phyloP scores from a whole-genome alignment of 2,329 filamentous ascomycete genomes.

The Pezicula radicicola region DNA sequence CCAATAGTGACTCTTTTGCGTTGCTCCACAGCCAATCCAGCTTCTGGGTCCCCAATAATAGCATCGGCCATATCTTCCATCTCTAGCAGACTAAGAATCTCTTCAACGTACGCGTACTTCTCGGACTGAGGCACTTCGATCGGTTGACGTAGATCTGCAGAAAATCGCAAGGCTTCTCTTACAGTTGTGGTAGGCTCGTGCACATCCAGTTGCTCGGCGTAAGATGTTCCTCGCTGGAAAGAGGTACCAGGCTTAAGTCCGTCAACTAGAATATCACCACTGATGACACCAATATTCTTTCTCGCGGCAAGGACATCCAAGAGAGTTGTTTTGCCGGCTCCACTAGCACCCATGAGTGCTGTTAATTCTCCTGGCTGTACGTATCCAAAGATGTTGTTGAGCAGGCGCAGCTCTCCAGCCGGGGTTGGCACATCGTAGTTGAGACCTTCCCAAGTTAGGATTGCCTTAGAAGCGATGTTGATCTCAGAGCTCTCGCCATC shows the following conservation, averaged over 20 bases:
- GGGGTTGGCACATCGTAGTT: constrained; percentile 68
- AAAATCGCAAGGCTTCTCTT: constrained; percentile 64
- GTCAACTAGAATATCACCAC: constrained; percentile 61
- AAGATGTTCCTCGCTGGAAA: constrained; percentile 62
- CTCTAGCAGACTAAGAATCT: constrained; percentile 61
- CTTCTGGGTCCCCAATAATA: constrained; percentile 58
- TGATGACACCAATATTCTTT: constrained; percentile 63
- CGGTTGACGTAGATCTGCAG: constrained; percentile 60
- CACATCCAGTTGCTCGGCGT: constrained; percentile 64
- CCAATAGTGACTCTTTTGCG: constrained; percentile 65
- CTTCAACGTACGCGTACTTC: constrained; percentile 64
- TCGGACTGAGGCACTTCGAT: constrained; percentile 53
- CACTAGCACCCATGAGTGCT: constrained; percentile 60
- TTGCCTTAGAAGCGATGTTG: constrained; percentile 55
- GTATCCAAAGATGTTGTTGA: constrained; percentile 60
- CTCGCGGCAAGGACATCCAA: constrained; percentile 61
- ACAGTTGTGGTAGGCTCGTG: constrained; percentile 62
- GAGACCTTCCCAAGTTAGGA: constrained; percentile 85
- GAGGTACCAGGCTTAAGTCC: constrained; percentile 52
- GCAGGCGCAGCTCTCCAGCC: constrained; percentile 40
- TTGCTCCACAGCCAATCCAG: constrained; percentile 63
- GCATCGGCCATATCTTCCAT: constrained; percentile 65
- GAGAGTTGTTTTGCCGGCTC: constrained; percentile 65
- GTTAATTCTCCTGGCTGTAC: constrained; percentile 60
- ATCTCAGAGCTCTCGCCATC: constrained; percentile 45